These are phyloP conservation scores for Ensete glaucum DNA, from an alignment of 176 grass and related monocot species.

Conservation along the genomic window DNA sequence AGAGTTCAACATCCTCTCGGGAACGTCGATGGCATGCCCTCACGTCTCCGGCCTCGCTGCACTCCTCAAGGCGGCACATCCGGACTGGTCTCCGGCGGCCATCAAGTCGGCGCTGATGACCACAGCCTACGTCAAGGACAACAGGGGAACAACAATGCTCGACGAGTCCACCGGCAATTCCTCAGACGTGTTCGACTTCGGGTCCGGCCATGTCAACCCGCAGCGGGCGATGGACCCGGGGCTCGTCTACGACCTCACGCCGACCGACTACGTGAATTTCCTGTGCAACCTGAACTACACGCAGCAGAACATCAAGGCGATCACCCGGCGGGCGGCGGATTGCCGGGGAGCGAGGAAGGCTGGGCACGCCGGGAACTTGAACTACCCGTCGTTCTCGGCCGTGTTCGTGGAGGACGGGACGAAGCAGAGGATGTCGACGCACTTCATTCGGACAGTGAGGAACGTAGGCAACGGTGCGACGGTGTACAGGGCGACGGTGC, in stretches of 20 bases:
- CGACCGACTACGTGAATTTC: constrained; percentile 52
- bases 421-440: constrained; percentile 30
- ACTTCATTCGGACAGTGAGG: constrained; percentile 75
- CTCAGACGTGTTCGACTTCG: constrained; percentile 61
- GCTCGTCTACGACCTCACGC: constrained; percentile 58
- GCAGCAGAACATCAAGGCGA: constrained; percentile 66
- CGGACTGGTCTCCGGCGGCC: constrained; percentile 62
- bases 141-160: constrained; percentile 48
- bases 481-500: constrained; percentile 35
- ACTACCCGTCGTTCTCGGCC: constrained; percentile 64
- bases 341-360: constrained; percentile 52
- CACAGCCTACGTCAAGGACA: constrained; percentile 62
- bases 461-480: constrained; percentile 44
- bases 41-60: constrained; percentile 84
- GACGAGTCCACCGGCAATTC: constrained; percentile 64
- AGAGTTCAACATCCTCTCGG: constrained; percentile 90
- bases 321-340: constrained; percentile 52
- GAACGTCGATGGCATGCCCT: constrained; percentile 94
- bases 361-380: constrained; percentile 65
- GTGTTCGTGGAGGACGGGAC: constrained; percentile 35
- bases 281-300: constrained; percentile 90
- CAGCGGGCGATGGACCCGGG: constrained; percentile 92
- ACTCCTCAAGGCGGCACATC: constrained; percentile 90
- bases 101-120: constrained; percentile 98
- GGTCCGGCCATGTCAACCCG: constrained; percentile 78